These are phyloP conservation scores for Alternaria arborescens DNA, from an alignment of 2,329 filamentous ascomycete species.

Conservation along the genomic window DNA sequence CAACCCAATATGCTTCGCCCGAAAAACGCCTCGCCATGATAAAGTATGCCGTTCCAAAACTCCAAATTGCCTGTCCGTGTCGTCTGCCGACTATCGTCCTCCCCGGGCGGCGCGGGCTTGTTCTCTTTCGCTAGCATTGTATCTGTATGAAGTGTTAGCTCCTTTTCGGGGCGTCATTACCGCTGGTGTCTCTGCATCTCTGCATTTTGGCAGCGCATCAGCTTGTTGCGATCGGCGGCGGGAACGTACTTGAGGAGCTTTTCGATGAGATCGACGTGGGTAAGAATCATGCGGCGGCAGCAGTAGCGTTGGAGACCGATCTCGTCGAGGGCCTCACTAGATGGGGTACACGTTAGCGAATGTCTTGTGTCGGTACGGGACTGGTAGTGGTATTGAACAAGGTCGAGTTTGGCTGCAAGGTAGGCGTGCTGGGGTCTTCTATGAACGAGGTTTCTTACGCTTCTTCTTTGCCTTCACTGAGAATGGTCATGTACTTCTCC, in stretches of 20 bases:
- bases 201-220: constrained; percentile 4
- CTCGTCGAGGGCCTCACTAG: constrained; percentile 93
- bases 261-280: constrained; percentile 97
- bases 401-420: not conserved
- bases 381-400: not conserved
- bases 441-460: constrained; percentile 36
- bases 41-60: constrained; percentile 28
- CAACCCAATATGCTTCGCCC: constrained; percentile 9
- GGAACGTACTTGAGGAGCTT: constrained; percentile 75
- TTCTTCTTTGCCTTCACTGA: constrained; percentile 68
- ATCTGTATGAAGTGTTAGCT: constrained; percentile 39
- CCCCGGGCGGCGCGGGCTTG: constrained; percentile 41
- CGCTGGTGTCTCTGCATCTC: not conserved
- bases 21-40: constrained; percentile 29
- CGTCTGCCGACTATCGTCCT: constrained; percentile 24
- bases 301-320: constrained; percentile 95
- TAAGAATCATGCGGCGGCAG: constrained; percentile 99
- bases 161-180: constrained; percentile 23
- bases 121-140: constrained; percentile 49
- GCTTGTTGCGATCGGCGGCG: constrained; percentile 18
- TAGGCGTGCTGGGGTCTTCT: not conserved
- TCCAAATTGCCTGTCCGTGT: constrained; percentile 17
- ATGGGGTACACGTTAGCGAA: constrained; percentile 18
- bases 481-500: constrained; percentile 91
- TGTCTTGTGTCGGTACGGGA: not conserved